phyloP scores from a whole-genome alignment of 2,329 filamentous ascomycete species.

The Fusarium sp. region DNA sequence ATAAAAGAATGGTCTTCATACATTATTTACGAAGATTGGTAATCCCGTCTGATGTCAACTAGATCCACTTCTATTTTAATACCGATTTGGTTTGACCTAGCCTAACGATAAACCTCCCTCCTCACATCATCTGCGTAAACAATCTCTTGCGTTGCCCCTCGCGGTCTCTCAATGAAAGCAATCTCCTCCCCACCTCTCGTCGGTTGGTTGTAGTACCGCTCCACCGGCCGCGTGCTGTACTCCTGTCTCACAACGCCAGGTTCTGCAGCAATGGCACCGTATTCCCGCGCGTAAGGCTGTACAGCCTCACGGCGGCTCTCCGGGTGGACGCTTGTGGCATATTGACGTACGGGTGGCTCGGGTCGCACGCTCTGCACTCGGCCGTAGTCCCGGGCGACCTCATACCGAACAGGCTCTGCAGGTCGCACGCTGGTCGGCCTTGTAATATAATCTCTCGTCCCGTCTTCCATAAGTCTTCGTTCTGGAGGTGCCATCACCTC shows the following conservation, averaged over 20 bases:
- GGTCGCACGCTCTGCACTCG: constrained; percentile 56
- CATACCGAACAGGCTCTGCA: constrained; percentile 54
- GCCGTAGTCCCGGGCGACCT: constrained; percentile 53
- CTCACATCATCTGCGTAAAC: constrained; percentile 56
- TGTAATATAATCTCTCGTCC: constrained; percentile 62
- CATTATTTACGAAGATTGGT: neutral
- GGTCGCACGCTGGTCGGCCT: constrained; percentile 69
- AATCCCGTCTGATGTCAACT: neutral
- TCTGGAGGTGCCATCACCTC: constrained; percentile 56
- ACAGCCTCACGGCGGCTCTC: constrained; percentile 43
- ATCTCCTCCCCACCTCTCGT: constrained; percentile 50
- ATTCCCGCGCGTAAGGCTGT: constrained; percentile 48
- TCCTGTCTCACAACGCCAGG: constrained; percentile 41
- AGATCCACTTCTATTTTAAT: neutral
- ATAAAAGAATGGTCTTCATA: neutral
- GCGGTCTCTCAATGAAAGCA: constrained; percentile 56
- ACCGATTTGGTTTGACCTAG: neutral
- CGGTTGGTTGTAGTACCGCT: constrained; percentile 55
- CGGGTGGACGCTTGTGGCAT: constrained; percentile 41
- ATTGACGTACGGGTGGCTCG: constrained; percentile 45
- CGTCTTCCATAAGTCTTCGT: constrained; percentile 55
- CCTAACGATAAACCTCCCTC: constrained; percentile 50
- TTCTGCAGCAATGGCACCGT: constrained; percentile 39
- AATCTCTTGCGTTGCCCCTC: constrained; percentile 53
- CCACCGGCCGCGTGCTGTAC: constrained; percentile 55